Percentiles rank a stretch among this genome's conserved stretches.
Conservation (phyloP, 1,284 basidiomycete genomes). For the Mycosarcoma mackinlayi region DNA sequence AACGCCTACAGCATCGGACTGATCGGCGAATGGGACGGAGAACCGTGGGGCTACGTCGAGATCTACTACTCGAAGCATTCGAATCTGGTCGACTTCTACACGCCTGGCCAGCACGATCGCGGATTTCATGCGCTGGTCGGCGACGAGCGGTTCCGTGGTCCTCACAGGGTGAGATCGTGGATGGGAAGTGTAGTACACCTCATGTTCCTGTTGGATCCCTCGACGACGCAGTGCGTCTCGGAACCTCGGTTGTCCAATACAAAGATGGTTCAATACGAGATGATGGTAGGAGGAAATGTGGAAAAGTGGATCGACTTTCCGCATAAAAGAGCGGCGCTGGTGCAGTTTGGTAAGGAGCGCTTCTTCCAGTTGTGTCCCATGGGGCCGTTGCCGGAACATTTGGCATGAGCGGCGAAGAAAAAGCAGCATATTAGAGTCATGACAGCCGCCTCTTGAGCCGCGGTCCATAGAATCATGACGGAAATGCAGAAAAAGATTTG, state of each 20-base stretch:
- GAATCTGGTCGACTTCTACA: conserved; percentile 50
- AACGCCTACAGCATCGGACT: conserved; percentile 46
- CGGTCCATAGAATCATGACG: too few relatives aligned
- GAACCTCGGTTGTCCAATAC: conserved; percentile 62
- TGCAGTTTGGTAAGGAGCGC: conserved; percentile 56
- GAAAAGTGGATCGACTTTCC: conserved; percentile 62
- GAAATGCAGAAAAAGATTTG: not conserved
- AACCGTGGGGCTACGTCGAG: conserved; percentile 65
- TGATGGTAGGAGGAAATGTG: conserved; percentile 63
- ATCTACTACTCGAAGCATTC: conserved; percentile 59
- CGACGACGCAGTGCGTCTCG: conserved; percentile 53
- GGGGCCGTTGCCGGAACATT: conserved; percentile 39
- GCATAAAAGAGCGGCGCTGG: conserved; percentile 65
- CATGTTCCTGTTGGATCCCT: conserved; percentile 59
- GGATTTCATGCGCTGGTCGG: conserved; percentile 66
- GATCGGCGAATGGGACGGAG: conserved; percentile 64
- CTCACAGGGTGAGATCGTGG: conserved; percentile 62
- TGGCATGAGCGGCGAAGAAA: not conserved
- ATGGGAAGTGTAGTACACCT: conserved; percentile 65
- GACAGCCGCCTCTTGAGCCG: too few relatives aligned
- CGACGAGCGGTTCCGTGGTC: conserved; percentile 60
- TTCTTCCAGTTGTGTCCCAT: conserved; percentile 66
- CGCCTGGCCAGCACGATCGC: conserved; percentile 50
- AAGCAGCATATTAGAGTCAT: not conserved
- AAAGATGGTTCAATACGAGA: conserved; percentile 65